These are phyloP conservation scores for Saccharomyces hybrid DNA, from an alignment of 1,139 yeast species.

Conservation along the genomic window DNA sequence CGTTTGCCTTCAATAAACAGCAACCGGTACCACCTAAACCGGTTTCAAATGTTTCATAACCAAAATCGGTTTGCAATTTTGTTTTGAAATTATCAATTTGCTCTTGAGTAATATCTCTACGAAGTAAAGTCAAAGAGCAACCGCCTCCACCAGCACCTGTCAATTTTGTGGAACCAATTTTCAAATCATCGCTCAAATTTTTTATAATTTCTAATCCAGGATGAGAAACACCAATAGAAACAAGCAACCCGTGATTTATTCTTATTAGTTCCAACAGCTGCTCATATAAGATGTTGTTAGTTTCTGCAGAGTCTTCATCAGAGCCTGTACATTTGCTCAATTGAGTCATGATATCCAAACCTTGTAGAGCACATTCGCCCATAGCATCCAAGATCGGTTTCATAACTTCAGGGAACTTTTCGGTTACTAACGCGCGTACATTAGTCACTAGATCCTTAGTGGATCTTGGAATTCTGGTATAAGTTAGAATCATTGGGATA, in stretches of 20 bases:
- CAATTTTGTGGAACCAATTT: slow-evolving; percentile 80
- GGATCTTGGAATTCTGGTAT: slow-evolving; percentile 79
- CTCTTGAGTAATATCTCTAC: slow-evolving; percentile 40
- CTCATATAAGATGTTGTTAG: slow-evolving; percentile 28
- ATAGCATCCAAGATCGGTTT: slow-evolving; percentile 60
- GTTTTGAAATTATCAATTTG: slow-evolving; percentile 32
- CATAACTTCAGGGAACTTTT: slow-evolving; percentile 43
- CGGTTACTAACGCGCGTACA: slow-evolving; percentile 49
- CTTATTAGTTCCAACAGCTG: slow-evolving; percentile 58
- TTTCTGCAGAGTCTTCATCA: slow-evolving; percentile 10
- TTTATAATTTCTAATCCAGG: slow-evolving; percentile 73
- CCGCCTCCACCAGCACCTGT: slow-evolving; percentile 99
- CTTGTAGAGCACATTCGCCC: slow-evolving; percentile 60
- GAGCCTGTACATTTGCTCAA: not conserved
- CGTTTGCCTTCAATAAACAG: slow-evolving; percentile 13
- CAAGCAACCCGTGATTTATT: slow-evolving; percentile 82
- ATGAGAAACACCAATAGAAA: slow-evolving; percentile 86
- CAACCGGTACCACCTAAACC: slow-evolving; percentile 85
- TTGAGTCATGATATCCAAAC: slow-evolving; percentile 36
- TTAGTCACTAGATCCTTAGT: slow-evolving; percentile 77
- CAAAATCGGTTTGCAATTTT: slow-evolving; percentile 36
- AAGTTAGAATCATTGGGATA: slow-evolving; percentile 64
- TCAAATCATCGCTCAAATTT: slow-evolving; percentile 49
- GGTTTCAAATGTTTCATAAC: slow-evolving; percentile 75
- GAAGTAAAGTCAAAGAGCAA: slow-evolving; percentile 81